These are phyloP conservation scores for Diaporthe humulicola DNA, from an alignment of 2,329 filamentous ascomycete genomes.

Conservation along the genomic window DNA sequence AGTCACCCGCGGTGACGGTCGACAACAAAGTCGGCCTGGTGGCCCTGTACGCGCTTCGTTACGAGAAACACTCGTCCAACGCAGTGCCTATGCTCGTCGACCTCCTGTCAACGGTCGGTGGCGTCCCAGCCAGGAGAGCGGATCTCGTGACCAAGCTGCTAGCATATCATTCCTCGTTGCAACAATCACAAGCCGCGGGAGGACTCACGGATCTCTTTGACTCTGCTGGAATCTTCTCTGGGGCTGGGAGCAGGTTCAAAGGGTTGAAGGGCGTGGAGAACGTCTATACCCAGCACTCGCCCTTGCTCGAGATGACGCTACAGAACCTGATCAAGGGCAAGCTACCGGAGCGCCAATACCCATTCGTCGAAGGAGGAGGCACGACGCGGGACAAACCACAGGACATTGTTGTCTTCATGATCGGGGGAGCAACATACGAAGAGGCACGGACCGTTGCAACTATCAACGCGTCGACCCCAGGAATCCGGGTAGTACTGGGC, in stretches of 20 bases:
- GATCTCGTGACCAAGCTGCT: constrained; percentile 86
- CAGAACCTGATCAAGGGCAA: constrained; percentile 95
- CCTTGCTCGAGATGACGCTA: constrained; percentile 86
- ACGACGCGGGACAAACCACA: constrained; percentile 95
- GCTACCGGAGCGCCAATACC: constrained; percentile 88
- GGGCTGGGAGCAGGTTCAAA: constrained; percentile 88
- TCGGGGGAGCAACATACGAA: constrained; percentile 95
- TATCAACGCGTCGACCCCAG: constrained; percentile 91
- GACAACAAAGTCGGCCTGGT: constrained; percentile 92
- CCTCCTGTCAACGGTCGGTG: constrained; percentile 86
- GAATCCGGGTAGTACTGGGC: constrained; percentile 88
- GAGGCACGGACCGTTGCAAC: constrained; percentile 97
- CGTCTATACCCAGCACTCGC: constrained; percentile 97
- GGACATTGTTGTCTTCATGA: constrained; percentile 94
- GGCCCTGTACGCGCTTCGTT: constrained; percentile 93
- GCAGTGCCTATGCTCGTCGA: constrained; percentile 88
- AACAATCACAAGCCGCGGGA: constrained; percentile 79
- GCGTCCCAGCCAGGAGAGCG: constrained; percentile 80
- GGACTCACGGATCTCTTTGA: constrained; percentile 95
- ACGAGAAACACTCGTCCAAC: constrained; percentile 88
- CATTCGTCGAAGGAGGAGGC: constrained; percentile 90
- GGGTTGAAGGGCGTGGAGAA: constrained; percentile 98
- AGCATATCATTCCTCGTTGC: constrained; percentile 87
- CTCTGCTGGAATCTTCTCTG: constrained; percentile 89
- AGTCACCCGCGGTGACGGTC: constrained; percentile 79